phyloP scores from a whole-genome alignment of 2,329 filamentous ascomycete genomes.

The Exophiala dermatitidis region DNA sequence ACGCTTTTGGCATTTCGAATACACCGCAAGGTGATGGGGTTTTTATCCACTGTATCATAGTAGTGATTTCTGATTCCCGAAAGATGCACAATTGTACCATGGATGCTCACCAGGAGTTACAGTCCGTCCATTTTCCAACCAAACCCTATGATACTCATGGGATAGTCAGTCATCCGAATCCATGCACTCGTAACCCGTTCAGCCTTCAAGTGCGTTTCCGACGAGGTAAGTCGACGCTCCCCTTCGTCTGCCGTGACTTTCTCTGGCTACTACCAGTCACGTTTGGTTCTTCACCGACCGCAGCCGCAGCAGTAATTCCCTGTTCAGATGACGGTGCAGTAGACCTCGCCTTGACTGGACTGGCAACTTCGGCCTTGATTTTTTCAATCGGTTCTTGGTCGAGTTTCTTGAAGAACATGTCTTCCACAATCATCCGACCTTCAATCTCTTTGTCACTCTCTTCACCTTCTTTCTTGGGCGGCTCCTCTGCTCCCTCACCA shows the following conservation, averaged over 20 bases:
- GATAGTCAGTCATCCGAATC: not conserved
- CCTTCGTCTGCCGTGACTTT: not conserved
- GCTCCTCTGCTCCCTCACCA: conserved; percentile 45
- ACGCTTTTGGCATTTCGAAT: not conserved
- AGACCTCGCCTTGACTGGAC: conserved; percentile 8
- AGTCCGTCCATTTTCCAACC: not conserved
- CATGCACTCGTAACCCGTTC: not conserved
- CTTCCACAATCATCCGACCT: conserved; percentile 44
- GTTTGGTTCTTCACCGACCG: not conserved
- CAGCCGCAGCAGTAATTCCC: not conserved
- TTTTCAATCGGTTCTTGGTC: conserved; percentile 21
- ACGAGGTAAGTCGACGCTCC: conserved; percentile 6
- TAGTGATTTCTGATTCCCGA: not conserved
- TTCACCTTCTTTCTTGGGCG: conserved; percentile 15
- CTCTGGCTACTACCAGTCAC: not conserved
- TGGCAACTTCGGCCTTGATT: conserved; percentile 17
- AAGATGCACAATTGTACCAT: not conserved
- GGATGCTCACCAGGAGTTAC: not conserved
- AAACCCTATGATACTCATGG: not conserved
- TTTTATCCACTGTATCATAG: not conserved
- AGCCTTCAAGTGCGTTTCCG: not conserved
- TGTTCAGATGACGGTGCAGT: not conserved
- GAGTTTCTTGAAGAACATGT: conserved; percentile 43
- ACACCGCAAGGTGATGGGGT: not conserved
- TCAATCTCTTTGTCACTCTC: conserved; percentile 40